Percentiles rank a stretch among this genome's conserved stretches.
Conservation (phyloP, 208 protist genomes). For the Tetramitus jugosus region DNA sequence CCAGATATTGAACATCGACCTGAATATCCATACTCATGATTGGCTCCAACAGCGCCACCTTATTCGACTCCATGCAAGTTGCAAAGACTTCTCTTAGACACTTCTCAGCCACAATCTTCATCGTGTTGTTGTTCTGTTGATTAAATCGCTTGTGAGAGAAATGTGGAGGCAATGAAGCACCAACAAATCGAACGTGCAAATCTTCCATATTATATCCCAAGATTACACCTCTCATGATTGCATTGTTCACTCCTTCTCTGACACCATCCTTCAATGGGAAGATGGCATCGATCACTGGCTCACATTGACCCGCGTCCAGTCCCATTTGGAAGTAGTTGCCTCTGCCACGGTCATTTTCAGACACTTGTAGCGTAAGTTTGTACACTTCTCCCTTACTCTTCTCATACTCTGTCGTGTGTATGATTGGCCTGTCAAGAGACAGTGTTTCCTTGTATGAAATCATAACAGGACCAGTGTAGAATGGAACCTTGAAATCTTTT, state of each 20-base stretch:
- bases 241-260: not conserved
- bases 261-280: not conserved
- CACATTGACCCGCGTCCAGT: not conserved
- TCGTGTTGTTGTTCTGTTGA: not conserved
- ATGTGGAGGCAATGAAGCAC: too few relatives aligned
- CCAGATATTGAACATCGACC: not conserved
- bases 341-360: too few relatives aligned
- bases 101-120: not conserved
- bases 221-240: not conserved
- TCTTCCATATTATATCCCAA: not conserved
- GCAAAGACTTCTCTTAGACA: not conserved
- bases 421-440: not conserved
- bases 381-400: too few relatives aligned
- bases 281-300: not conserved
- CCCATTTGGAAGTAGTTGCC: not conserved
- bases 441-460: constrained; percentile 7
- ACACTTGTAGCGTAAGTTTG: too few relatives aligned
- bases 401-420: too few relatives aligned
- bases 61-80: not conserved
- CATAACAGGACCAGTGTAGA: not conserved
- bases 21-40: constrained; percentile 14
- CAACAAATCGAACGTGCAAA: not conserved
- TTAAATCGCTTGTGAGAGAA: too few relatives aligned
- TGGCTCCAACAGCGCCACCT: constrained; percentile 1
- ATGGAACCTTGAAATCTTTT: not conserved